phyloP scores from a whole-genome alignment of 257 asterid genomes.

The Salvia hispanica region DNA sequence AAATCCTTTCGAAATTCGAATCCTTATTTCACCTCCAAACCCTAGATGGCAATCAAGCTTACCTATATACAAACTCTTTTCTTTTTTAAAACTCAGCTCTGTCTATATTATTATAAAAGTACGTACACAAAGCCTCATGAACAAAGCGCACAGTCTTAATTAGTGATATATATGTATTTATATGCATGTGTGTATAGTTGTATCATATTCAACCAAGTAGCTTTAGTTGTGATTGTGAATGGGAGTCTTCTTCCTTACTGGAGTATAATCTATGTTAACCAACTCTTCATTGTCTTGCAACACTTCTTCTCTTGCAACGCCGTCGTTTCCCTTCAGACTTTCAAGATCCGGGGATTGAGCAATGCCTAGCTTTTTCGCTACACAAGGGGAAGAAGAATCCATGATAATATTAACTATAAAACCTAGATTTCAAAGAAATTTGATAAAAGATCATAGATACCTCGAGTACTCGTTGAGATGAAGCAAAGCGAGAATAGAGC shows the following conservation, averaged over 20 bases:
- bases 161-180: too few relatives aligned
- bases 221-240: constrained; percentile 45
- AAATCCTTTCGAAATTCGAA: too few relatives aligned
- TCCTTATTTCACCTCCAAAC: too few relatives aligned
- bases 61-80: too few relatives aligned
- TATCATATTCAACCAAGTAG: background rate
- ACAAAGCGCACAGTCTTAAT: too few relatives aligned
- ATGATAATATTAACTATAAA: too few relatives aligned
- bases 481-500: constrained; percentile 35
- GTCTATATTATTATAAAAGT: too few relatives aligned
- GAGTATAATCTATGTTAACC: constrained; percentile 35
- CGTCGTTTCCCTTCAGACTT: background rate
- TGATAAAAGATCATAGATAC: constrained; percentile 10
- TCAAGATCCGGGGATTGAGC: constrained; percentile 5
- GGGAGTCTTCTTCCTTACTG: constrained; percentile 42
- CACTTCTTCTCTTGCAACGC: constrained; percentile 28
- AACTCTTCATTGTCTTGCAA: constrained; percentile 16
- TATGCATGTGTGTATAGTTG: background rate
- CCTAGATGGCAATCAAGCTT: too few relatives aligned
- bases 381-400: background rate
- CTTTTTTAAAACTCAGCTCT: too few relatives aligned
- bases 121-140: too few relatives aligned
- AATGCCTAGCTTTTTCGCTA: constrained; percentile 31
- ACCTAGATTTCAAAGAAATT: background rate
- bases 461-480: constrained; percentile 30